phyloP scores from a whole-genome alignment of 1,284 basidiomycete species.

The Leucocoprinus gongylophorus region DNA sequence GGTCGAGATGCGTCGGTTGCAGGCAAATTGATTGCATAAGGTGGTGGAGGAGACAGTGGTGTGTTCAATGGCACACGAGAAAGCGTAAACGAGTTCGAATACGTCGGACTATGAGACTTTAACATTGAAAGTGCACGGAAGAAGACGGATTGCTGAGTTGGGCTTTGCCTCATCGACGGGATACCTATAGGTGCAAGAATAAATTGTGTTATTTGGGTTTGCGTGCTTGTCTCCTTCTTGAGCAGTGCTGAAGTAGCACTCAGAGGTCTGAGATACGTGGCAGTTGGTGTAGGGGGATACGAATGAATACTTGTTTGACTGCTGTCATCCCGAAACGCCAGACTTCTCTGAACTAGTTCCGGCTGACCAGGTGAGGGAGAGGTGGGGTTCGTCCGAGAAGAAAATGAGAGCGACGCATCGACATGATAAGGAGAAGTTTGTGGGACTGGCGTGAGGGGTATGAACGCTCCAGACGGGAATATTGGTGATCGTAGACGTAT shows the following conservation, averaged over 20 bases:
- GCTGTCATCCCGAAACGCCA: constrained; percentile 25
- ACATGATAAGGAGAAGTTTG: constrained; percentile 46
- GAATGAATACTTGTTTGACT: constrained; percentile 45
- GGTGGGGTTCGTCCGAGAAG: constrained; percentile 47
- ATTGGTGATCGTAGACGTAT: constrained; percentile 61
- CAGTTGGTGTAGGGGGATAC: constrained; percentile 60
- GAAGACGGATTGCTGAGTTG: constrained; percentile 37
- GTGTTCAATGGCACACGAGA: constrained; percentile 15
- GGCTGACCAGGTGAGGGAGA: neutral
- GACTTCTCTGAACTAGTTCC: neutral
- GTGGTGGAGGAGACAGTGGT: constrained; percentile 18
- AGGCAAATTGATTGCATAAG: constrained; percentile 12
- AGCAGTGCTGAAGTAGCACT: constrained; percentile 16
- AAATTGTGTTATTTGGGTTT: constrained; percentile 45
- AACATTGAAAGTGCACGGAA: constrained; percentile 50
- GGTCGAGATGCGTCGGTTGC: constrained; percentile 8
- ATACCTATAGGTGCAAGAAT: constrained; percentile 49
- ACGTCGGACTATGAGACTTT: constrained; percentile 49
- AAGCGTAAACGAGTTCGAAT: constrained; percentile 51
- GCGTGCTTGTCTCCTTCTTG: neutral
- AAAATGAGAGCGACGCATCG: constrained; percentile 57
- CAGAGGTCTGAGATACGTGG: constrained; percentile 36
- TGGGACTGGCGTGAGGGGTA: constrained; percentile 55
- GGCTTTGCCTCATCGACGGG: constrained; percentile 29
- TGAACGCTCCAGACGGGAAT: constrained; percentile 58